Evolutionary conservation across 495 filamentous ascomycete genomes (phyloP).

Genomic region (Pyrenula aspistea): DNA sequence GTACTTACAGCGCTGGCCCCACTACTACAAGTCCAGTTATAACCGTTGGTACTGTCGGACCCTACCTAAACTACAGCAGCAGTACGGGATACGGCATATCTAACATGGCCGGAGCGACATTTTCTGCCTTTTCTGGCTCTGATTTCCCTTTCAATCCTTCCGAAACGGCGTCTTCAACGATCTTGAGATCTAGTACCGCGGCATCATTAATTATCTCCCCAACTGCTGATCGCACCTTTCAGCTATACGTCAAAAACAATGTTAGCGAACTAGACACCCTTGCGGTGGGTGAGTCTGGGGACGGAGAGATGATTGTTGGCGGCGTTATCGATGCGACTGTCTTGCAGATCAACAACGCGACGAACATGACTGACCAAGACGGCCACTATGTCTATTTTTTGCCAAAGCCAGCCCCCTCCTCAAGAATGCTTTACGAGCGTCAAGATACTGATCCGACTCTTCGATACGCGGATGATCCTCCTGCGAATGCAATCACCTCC

Average conservation of each 20-base stretch:
- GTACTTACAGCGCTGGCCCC: too few species aligned
- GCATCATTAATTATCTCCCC: neutral
- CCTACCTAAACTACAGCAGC: too few species aligned
- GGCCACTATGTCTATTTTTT: conserved; percentile 2
- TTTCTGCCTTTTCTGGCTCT: too few species aligned
- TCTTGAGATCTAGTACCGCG: too few species aligned
- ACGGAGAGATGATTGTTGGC: conserved; percentile 1
- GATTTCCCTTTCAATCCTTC: too few species aligned
- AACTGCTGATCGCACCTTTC: neutral
- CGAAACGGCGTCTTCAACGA: too few species aligned
- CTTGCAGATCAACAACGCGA: conserved; percentile 1
- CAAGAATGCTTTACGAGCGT: neutral
- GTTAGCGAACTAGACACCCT: neutral
- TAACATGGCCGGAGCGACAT: too few species aligned
- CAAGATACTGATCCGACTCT: conserved; percentile 2
- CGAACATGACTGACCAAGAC: conserved; percentile 1
- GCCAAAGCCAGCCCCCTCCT: neutral
- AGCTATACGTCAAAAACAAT: conserved; percentile 2
- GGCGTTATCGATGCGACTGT: conserved; percentile 1
- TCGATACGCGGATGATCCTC: conserved; percentile 1
- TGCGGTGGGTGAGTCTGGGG: conserved; percentile 1
- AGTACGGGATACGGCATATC: too few species aligned
- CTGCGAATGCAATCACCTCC: too few species aligned
- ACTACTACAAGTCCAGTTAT: too few species aligned
- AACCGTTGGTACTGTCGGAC: too few species aligned